Base-by-base conservation (phyloP, 495 filamentous ascomycete species). In the Hypoxylon fuscum region DNA sequence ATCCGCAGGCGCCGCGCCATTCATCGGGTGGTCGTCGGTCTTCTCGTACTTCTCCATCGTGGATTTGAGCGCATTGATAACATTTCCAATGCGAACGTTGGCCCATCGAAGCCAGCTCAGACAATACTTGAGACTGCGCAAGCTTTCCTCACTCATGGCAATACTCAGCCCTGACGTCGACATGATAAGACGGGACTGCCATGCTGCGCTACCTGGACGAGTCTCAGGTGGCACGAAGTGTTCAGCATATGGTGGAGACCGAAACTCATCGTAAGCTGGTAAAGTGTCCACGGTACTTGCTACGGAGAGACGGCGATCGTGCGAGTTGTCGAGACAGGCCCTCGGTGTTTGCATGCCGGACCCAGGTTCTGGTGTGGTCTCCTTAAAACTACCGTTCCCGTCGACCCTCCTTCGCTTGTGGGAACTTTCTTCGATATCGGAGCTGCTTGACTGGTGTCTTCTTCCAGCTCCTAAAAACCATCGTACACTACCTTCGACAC, bases 91-190 rank as follows among this genome's bases (percentile, higher is more conserved):
- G 69, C 90, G 88, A 10, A 82, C 84, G 61, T 93, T 96, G 2
- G 89, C 88, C 81, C 85, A 85, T 38, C 84, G 81, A n/a, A 97
- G 78, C 80, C 88, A 88, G 15, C 81, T 79, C 12, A 97, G 76
- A 64, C 90, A 95, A 64, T 88, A 91, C 65, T 88, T 88, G 21
- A 98, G 77, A 55, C 85, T 90, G 10, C 83, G 79, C 10, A 96
- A 76, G 41, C 89, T 93, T 66, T 92, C 88, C 17, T 96, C 90
- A 66, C 87, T 93, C 82, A 98, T 90, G 0, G 94, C 92, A 15
- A 93, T 87, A 27, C 91, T 88, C 2, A 97, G 79, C 0, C 91
- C 92, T 0, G 90, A 93, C 0, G 93, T 96, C 11, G 87, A 88
- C 57, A 96, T 87, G 17, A 96, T 85, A 11, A 98, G 77, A 31